phyloP scores from a whole-genome alignment of 2,329 filamentous ascomycete genomes.

The Arthrobotrys conoides region DNA sequence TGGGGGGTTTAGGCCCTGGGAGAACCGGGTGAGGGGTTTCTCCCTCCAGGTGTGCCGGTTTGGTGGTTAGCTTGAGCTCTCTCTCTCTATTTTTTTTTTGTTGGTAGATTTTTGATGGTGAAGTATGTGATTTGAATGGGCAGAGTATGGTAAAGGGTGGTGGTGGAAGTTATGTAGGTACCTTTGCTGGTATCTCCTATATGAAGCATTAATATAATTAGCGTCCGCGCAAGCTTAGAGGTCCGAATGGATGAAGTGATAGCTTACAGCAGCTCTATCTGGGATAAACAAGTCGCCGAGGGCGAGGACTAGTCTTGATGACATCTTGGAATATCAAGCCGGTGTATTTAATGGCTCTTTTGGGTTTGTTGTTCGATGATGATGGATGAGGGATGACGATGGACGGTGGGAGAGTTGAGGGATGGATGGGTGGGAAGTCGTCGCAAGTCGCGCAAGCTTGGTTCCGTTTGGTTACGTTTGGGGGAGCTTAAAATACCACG shows the following conservation, averaged over 20 bases:
- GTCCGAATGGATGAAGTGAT: slow-evolving; percentile 32
- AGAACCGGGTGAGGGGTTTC: slow-evolving; percentile 57
- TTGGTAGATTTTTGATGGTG: background rate
- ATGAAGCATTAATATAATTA: background rate
- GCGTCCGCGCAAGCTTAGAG: slow-evolving; percentile 45
- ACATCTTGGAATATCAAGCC: slow-evolving; percentile 69
- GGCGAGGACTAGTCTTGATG: slow-evolving; percentile 90
- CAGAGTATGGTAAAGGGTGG: background rate
- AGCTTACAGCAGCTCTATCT: slow-evolving; percentile 81
- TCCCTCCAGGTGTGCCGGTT: slow-evolving; percentile 39
- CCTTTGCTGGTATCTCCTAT: slow-evolving; percentile 87
- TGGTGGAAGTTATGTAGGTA: slow-evolving; percentile 67
- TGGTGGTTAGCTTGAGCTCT: slow-evolving; percentile 42
- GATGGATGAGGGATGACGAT: slow-evolving; percentile 12
- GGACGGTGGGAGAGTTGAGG: slow-evolving; percentile 1
- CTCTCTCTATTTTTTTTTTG: background rate
- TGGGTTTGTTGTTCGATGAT: background rate
- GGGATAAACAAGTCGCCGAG: slow-evolving; percentile 95
- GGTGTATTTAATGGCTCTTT: slow-evolving; percentile 10
- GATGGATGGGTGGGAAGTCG: background rate
- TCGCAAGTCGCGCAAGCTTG: slow-evolving; percentile 37
- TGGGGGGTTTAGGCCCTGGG: slow-evolving; percentile 13
- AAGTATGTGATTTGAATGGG: slow-evolving; percentile 3
- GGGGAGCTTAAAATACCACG: slow-evolving; percentile 26
- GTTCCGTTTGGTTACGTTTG: background rate